Percentiles rank a stretch among this genome's conserved stretches.
These are phyloP conservation scores for Scenedesmus sp. DNA, from an alignment of 163 green algal species.

Conservation along the genomic window DNA sequence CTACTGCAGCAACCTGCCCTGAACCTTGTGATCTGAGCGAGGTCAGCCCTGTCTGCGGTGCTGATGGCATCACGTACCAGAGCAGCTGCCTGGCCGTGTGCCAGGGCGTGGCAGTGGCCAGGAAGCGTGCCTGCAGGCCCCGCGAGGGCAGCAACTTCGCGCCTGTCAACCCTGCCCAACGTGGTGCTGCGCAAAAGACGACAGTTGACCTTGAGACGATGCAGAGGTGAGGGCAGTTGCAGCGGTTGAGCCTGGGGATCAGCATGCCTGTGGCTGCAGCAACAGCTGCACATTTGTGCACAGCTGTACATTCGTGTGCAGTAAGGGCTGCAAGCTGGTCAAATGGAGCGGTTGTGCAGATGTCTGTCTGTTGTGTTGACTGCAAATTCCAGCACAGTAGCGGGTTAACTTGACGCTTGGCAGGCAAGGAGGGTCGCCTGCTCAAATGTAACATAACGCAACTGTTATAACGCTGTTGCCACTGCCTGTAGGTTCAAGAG, in stretches of 20 bases:
- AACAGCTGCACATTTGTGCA: not conserved
- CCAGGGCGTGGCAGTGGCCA: not conserved
- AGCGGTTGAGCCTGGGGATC: not conserved
- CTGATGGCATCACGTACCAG: not conserved
- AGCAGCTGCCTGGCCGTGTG: not conserved
- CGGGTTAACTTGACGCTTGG: not conserved
- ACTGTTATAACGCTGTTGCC: not conserved
- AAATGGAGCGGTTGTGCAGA: not conserved
- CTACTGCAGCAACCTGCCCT: constrained; percentile 60
- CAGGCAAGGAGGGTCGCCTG: not conserved
- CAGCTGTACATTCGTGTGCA: not conserved
- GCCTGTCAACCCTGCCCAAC: not conserved
- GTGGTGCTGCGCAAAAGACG: not conserved
- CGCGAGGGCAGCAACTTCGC: not conserved
- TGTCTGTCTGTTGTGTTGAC: not conserved
- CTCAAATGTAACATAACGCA: not conserved
- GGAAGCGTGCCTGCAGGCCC: not conserved
- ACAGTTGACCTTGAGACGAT: not conserved
- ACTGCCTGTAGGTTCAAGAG: not conserved
- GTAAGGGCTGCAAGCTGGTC: not conserved
- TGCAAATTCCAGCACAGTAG: not conserved
- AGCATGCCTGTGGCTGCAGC: not conserved
- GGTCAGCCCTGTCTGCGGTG: not conserved
- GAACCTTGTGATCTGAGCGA: not conserved
- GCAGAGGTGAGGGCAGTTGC: not conserved